Evolutionary conservation across 2,329 filamentous ascomycete genomes (phyloP), one percentile per base, ranked within the genome.

Genomic region (Zymoseptoria brevis): DNA sequence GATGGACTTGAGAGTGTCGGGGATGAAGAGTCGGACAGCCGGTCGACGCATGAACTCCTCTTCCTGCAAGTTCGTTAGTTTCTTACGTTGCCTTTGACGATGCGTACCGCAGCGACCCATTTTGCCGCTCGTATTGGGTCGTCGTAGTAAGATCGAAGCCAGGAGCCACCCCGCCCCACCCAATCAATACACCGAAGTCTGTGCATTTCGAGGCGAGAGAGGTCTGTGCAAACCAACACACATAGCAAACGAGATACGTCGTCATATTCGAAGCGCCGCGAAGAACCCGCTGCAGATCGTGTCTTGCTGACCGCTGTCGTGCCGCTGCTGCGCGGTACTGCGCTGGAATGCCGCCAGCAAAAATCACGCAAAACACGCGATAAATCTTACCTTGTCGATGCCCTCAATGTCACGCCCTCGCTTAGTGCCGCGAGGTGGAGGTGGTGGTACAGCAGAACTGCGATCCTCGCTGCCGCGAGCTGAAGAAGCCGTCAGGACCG

Each of bases 1-100:
- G 63, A 96, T 82, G 16, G 89, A 90, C 77, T 97, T 96, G 65
- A 99, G 81, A 65, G 88, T 85, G 71, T 97, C 94, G 0, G 94
- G 91, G 64, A 97, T 86, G 54, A 87, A 82, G 50, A 99, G 83
- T 68, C 90, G 89, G 69, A 99, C 87, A 19, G 90, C 90, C 19
- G 93, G 92, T 59, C 91, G 86, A 63, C 83, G 81, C 70, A 91
- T 85, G 72, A 96, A 99, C 4, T 82, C 79, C 62, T 97, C 94
- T 78, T 97, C 94, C 92, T 97, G 19, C n/a, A n/a, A 3, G n/a
- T 21, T 11, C 30, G 59, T 65, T 54, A 64, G 61, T 53, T 24
- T 48, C 24, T 45, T 6, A n/a, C 16, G 35, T 16, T 45, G 4
- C 35, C 16, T 45, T n/a, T 16, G 35, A 45, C 11, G 35, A 16